Conservation (phyloP, 371 early-diverging fungal species). For the Apophysomyces ossiformis region DNA sequence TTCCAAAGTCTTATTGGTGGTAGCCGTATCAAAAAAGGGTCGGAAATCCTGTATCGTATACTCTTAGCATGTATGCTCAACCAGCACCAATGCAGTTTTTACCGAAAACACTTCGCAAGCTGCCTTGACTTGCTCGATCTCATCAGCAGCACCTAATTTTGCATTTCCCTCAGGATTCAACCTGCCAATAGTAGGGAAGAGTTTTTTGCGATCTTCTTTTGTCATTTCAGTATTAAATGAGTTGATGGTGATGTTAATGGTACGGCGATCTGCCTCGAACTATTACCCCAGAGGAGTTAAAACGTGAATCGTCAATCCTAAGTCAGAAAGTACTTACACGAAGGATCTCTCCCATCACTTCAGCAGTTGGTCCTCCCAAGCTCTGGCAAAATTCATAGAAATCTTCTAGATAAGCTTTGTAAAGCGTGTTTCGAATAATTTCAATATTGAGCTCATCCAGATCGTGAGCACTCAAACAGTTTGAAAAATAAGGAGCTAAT, state of each 20-base stretch:
- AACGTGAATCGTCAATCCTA: no score
- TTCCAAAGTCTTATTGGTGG: slow-evolving; percentile 76
- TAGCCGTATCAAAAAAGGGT: slow-evolving; percentile 63
- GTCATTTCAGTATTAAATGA: slow-evolving; percentile 95
- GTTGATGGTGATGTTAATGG: slow-evolving; percentile 98
- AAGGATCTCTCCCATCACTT: slow-evolving; percentile 93
- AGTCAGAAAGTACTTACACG: slow-evolving; percentile 54
- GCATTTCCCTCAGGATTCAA: slow-evolving; percentile 91
- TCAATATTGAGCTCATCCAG: slow-evolving; percentile 98
- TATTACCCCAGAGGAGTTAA: slow-evolving; percentile 24
- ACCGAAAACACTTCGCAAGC: slow-evolving; percentile 84
- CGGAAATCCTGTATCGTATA: slow-evolving; percentile 70
- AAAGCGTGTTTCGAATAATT: slow-evolving; percentile 97
- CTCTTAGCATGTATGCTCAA: neutral
- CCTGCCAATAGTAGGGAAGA: slow-evolving; percentile 91
- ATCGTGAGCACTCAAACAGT: slow-evolving; percentile 96
- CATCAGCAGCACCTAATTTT: slow-evolving; percentile 89
- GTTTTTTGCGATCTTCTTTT: slow-evolving; percentile 92
- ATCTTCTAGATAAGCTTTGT: slow-evolving; percentile 98
- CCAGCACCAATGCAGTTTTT: slow-evolving; percentile 12
- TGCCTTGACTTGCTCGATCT: slow-evolving; percentile 90
- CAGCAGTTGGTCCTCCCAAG: slow-evolving; percentile 89
- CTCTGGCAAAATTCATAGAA: slow-evolving; percentile 88
- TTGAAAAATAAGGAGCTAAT: slow-evolving; percentile 94
- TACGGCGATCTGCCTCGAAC: slow-evolving; percentile 98